Evolutionary conservation across 768 basidiomycete species (phyloP), one percentile per base, ranked within the genome.

Genomic region (Russula sp.): DNA sequence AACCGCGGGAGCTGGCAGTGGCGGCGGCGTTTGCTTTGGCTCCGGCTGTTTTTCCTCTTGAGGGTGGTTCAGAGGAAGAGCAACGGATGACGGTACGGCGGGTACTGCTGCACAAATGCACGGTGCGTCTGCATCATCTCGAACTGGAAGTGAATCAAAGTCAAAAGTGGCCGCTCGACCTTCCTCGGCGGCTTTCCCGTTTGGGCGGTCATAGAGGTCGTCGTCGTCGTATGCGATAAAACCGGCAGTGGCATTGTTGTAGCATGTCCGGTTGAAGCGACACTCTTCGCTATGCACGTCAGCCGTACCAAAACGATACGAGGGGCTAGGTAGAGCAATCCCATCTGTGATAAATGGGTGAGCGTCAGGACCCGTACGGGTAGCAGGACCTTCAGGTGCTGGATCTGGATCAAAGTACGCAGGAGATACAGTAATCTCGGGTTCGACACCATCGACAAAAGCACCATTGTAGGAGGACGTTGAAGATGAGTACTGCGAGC

Each of bases 401-500:
- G 80, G 79, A 16, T 78, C 70, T 38, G 77, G 76, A 60, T 80
- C 79, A 63, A 77, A 80, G 65, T 75, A 76, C 10, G 79, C 80
- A 18, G 79, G 78, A 14, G 80, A 81, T 40, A 81, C 73, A 48
- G 59, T 70, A 28, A 69, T 64, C 42, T 67, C 60, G 30, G 67
- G 56, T 20, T 68, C 63, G 7, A 24, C 48, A 38, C 61, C 65
- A n/a, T 59, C 59, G 13, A 48, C 50, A 28, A 61, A 14, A 34
- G 32, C 57, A 14, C n/a, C 59, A 24, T 55, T 64, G 48, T 64
- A 61, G 40, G 64, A 65, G 2, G 64, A 65, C 11, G 59, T 34
- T 30, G 65, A 64, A 50, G 53, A 32, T 22, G 64, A 54, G 57
- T 57, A 61, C 46, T 57, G 60, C 26, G 64, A 65, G 8, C 32